phyloP scores from a whole-genome alignment of 2,329 filamentous ascomycete genomes.

The Truncatella angustata region DNA sequence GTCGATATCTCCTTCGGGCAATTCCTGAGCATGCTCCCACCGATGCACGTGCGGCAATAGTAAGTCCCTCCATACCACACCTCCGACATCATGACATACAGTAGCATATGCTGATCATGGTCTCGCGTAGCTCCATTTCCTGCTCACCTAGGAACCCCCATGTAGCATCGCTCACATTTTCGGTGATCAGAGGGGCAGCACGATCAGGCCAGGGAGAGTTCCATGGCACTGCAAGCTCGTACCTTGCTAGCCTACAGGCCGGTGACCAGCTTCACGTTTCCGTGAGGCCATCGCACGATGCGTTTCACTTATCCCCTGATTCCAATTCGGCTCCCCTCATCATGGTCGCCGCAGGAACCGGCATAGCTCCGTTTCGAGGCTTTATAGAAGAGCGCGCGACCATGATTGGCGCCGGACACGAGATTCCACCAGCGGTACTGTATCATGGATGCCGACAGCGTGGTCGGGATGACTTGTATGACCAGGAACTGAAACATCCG shows the following conservation, averaged over 20 bases:
- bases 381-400: conserved; percentile 62
- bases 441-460: conserved; percentile 63
- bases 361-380: conserved; percentile 52
- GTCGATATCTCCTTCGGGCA: conserved; percentile 61
- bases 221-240: conserved; percentile 60
- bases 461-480: conserved; percentile 58
- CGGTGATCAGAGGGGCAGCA: conserved; percentile 58
- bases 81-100: background rate
- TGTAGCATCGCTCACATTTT: conserved; percentile 65
- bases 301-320: conserved; percentile 49
- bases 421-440: conserved; percentile 59
- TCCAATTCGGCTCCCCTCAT: conserved; percentile 47
- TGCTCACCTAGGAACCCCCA: conserved; percentile 63
- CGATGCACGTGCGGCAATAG: conserved; percentile 78
- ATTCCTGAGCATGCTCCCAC: conserved; percentile 71
- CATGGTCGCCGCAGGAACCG: too few species aligned
- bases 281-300: conserved; percentile 33
- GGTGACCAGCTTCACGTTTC: conserved; percentile 40
- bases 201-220: conserved; percentile 48
- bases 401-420: conserved; percentile 46
- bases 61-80: conserved; percentile 47
- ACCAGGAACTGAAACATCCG: conserved; percentile 58
- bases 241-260: conserved; percentile 48
- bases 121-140: conserved; percentile 67
- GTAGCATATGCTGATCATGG: too few species aligned